Conservation (phyloP, 2,329 filamentous ascomycete genomes). For the Aspergillus arachidicola region DNA sequence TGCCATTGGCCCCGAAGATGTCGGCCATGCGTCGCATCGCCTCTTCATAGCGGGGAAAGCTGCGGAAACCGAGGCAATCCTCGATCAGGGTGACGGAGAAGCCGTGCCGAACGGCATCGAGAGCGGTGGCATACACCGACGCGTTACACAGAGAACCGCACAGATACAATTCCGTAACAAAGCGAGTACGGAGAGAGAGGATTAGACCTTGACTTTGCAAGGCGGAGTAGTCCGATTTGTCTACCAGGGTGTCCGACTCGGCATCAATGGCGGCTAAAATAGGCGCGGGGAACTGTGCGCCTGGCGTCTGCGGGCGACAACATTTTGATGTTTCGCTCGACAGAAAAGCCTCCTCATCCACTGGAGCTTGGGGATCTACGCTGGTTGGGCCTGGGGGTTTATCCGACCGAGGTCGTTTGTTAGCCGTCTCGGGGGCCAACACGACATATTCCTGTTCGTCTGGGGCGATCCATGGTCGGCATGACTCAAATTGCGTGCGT, state of each 20-base stretch:
- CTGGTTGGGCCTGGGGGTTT: conserved; percentile 20
- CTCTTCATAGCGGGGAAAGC: conserved; percentile 66
- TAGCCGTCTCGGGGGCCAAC: conserved; percentile 37
- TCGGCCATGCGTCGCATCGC: conserved; percentile 73
- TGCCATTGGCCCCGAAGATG: conserved; percentile 71
- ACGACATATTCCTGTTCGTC: conserved; percentile 50
- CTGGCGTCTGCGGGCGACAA: conserved; percentile 42
- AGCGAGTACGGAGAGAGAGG: conserved; percentile 74
- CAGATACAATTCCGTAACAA: conserved; percentile 86
- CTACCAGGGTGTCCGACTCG: conserved; percentile 55
- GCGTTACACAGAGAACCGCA: conserved; percentile 86
- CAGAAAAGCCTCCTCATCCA: conserved; percentile 49
- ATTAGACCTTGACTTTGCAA: conserved; percentile 76
- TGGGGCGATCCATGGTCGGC: conserved; percentile 58
- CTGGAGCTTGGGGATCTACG: conserved; percentile 16
- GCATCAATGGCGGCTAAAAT: conserved; percentile 54
- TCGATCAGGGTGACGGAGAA: conserved; percentile 84
- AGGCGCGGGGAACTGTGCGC: conserved; percentile 54
- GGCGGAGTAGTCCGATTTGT: conserved; percentile 85
- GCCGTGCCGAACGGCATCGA: conserved; percentile 87
- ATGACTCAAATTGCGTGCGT: conserved; percentile 70
- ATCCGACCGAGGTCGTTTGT: conserved; percentile 1
- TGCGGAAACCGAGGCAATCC: conserved; percentile 84
- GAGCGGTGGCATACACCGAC: conserved; percentile 85
- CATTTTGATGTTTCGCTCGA: conserved; percentile 37